Conservation (phyloP, 768 basidiomycete species). For the Cantharellus anzutake region DNA sequence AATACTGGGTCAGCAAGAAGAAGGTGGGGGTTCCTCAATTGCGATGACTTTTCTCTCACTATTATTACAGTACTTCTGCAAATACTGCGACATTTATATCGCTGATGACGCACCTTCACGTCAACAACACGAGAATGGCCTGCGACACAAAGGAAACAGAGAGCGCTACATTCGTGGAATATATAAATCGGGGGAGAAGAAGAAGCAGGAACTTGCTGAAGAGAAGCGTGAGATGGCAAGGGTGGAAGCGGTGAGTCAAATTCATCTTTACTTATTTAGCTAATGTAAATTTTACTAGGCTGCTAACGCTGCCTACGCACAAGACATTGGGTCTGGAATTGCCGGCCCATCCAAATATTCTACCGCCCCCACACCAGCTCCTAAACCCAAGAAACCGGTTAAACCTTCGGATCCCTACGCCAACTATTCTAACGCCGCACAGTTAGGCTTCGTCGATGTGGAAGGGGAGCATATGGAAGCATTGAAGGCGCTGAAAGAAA, state of each 20-base stretch:
- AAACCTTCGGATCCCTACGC: constrained; percentile 25
- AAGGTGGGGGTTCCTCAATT: constrained; percentile 16
- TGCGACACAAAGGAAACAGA: constrained; percentile 85
- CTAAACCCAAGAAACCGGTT: constrained; percentile 15
- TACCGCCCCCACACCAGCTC: constrained; percentile 20
- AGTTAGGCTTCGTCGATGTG: constrained; percentile 62
- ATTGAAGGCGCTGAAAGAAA: constrained; percentile 37
- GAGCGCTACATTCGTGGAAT: constrained; percentile 83
- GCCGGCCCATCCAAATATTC: constrained; percentile 22
- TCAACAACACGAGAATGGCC: constrained; percentile 78
- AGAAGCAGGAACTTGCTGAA: constrained; percentile 66
- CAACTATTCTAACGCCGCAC: constrained; percentile 78
- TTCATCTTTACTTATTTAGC: constrained; percentile 8
- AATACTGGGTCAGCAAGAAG: constrained; percentile 87
- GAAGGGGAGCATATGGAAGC: constrained; percentile 46
- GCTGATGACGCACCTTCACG: constrained; percentile 89
- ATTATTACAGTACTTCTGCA: constrained; percentile 50
- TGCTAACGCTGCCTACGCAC: constrained; percentile 60
- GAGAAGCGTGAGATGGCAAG: constrained; percentile 73
- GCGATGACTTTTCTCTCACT: neutral
- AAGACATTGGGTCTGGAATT: constrained; percentile 53
- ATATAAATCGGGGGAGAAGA: constrained; percentile 84
- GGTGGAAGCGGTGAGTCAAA: constrained; percentile 48
- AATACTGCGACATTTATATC: constrained; percentile 95
- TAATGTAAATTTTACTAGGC: constrained; percentile 25